Evolutionary conservation across 805 yeast species (phyloP), one percentile per base, ranked within the genome.

Genomic region (Candida coquimbonensis): DNA sequence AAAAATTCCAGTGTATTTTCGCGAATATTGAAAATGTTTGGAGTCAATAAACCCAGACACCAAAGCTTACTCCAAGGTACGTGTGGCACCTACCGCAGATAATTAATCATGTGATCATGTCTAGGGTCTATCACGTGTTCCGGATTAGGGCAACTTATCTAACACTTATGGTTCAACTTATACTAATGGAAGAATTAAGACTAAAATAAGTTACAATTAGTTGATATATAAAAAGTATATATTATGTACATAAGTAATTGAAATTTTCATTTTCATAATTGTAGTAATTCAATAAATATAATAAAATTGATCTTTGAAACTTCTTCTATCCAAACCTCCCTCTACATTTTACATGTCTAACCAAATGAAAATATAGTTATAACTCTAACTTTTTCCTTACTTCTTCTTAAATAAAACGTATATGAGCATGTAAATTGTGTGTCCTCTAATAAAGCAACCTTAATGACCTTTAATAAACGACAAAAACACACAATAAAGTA

Each of bases 201-300:
- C 24, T 21, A 12, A 9, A 7, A 7, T 29, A 29, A 29, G 13
- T 29, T 29, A 29, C 35, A 32, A 9, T 32, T 32, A 16, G 7
- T n/a, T 12, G 34, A 29, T 41, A 31, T 35, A 36, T 38, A 42
- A 26, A 32, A 34, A 29, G 36, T 36, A 36, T 43, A 43, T 46
- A 43, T 46, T 42, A 46, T 46, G 49, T 46, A 46, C 49, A 46
- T 46, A 46, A 43, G 38, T 45, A 35, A 32, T 38, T 42, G 45
- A 38, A 38, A 16, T 25, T 17, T 38, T 45, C 1, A 21, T 8
- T 29, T 29, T 45, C 48, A 41, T 37, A 38, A 40, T 24, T 11
- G 38, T 36, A 39, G 27, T 33, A 34, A 25, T 12, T 17, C 35
- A 24, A 33, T 33, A 17, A 29, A 39, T 40, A 38, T 21, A 27